Evolutionary conservation across 257 asterid genomes (phyloP), one percentile per base, ranked within the genome.

Genomic region (Eustoma russellianum): DNA sequence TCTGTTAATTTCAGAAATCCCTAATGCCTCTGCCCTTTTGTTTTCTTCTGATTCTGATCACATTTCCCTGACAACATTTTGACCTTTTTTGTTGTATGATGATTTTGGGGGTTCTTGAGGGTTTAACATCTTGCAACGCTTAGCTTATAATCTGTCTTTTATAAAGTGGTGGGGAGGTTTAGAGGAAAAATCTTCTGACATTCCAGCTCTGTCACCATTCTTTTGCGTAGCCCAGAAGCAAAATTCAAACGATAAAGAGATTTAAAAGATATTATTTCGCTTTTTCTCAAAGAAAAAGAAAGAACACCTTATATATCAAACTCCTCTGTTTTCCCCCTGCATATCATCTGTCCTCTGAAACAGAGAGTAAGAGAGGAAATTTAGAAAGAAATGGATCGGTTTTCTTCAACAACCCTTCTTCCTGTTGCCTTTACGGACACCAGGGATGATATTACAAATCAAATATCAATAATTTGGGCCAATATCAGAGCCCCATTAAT

Each of bases 131-230:
- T 48, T 63, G 56, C 15, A 15, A 35, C 41, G 17, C 40, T 40
- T 34, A 41, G 66, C 34, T 0, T 9, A 34, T 41, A 56, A 65
- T 55, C 17, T 91, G 97, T 91, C 98, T 5, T 63, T 55, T 1
- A 91, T 88, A 97, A 53, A 87, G 84, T 87, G 6, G 80, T 3
- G 98, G 88, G 61, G 77, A 93, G 66, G 93, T 91, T 9, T 91
- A 85, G 61, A 87, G 84, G 94, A 87, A 80, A 1, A 64, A 11
- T 38, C 9, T 66, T 78, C 92, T 79, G 88, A 79, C 94, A 55
- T 69, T 62, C 75, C 79, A 63, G 60, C 91, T 77, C 78, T 68
- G 57, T 68, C 41, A 74, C 76, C 63, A 68, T 60, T 58, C 65
- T 85, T 72, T 71, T 71, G 83, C 81, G 74, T 82, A 73, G 38